Percentiles rank a stretch among this genome's conserved stretches.
These are phyloP conservation scores for Exophiala xenobiotica DNA, from an alignment of 2,329 filamentous ascomycete genomes.

Conservation along the genomic window DNA sequence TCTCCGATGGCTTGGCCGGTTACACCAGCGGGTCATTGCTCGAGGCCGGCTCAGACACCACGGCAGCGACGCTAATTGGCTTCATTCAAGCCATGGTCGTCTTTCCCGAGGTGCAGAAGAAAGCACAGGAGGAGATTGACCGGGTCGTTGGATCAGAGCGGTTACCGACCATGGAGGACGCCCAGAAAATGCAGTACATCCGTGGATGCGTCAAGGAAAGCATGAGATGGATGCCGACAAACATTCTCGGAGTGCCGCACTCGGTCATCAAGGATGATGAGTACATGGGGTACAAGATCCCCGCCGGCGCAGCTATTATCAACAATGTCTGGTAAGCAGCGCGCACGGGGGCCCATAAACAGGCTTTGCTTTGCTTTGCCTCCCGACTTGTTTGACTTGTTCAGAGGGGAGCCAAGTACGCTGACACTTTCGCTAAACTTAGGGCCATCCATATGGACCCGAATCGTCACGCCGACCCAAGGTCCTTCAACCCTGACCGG, in stretches of 20 bases:
- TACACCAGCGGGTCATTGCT: conserved; percentile 41
- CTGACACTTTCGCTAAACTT: conserved; percentile 24
- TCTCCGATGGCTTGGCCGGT: conserved; percentile 23
- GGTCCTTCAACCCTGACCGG: conserved; percentile 34
- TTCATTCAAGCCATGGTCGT: conserved; percentile 53
- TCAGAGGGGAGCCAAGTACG: no score
- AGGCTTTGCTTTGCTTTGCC: no score
- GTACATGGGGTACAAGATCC: conserved; percentile 29
- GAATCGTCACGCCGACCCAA: conserved; percentile 31
- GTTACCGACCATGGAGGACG: conserved; percentile 51
- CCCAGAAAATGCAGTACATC: conserved; percentile 52
- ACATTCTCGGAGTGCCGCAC: conserved; percentile 28
- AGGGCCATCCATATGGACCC: conserved; percentile 33
- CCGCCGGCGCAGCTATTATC: conserved; percentile 24
- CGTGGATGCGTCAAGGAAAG: conserved; percentile 57
- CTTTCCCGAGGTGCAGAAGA: conserved; percentile 47
- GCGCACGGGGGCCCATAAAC: no score
- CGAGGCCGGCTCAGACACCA: conserved; percentile 47
- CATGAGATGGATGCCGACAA: conserved; percentile 53
- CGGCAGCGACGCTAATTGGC: conserved; percentile 41
- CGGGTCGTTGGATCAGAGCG: conserved; percentile 49
- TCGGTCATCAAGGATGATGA: conserved; percentile 24
- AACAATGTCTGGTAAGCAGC: conserved; percentile 27
- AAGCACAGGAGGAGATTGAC: conserved; percentile 52
- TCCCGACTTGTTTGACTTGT: no score